Percentiles rank a stretch among this genome's conserved stretches.
These are phyloP conservation scores for Colletotrichum plurivorum DNA, from an alignment of 2,329 filamentous ascomycete genomes.

Conservation along the genomic window DNA sequence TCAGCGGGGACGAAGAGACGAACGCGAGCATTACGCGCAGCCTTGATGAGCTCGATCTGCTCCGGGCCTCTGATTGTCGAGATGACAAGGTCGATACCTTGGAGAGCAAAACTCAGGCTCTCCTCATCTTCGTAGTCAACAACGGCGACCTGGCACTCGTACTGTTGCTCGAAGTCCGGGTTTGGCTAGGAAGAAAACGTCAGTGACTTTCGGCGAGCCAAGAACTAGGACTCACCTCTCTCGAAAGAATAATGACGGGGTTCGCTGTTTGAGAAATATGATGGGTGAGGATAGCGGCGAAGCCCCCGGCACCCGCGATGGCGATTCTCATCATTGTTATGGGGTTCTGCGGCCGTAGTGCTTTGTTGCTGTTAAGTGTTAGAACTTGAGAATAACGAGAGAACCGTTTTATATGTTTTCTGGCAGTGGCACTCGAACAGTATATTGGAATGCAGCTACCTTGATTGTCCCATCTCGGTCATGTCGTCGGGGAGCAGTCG, in stretches of 20 bases:
- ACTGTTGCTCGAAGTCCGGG: constrained; percentile 64
- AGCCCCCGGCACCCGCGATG: constrained; percentile 61
- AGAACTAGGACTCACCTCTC: constrained; percentile 63
- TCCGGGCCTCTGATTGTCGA: constrained; percentile 78
- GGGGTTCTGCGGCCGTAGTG: not conserved
- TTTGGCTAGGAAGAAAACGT: constrained; percentile 58
- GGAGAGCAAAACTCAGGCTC: constrained; percentile 75
- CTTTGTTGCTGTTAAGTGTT: not conserved
- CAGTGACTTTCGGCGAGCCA: not conserved
- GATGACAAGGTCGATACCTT: constrained; percentile 81
- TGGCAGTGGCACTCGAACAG: not conserved
- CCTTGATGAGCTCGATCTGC: constrained; percentile 81
- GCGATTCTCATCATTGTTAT: constrained; percentile 63
- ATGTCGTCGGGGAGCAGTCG: not conserved
- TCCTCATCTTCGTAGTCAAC: constrained; percentile 76
- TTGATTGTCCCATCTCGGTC: not conserved
- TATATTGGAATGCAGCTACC: not conserved
- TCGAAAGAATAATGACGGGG: constrained; percentile 79
- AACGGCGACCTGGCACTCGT: constrained; percentile 75
- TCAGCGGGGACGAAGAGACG: constrained; percentile 81
- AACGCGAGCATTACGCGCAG: constrained; percentile 75
- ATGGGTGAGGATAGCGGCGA: constrained; percentile 62
- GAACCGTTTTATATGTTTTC: constrained; percentile 2
- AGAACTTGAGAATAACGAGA: not conserved
- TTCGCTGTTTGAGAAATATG: constrained; percentile 76